Base-by-base conservation (phyloP, 139 green algal species). In the Klebsormidium nitens region DNA sequence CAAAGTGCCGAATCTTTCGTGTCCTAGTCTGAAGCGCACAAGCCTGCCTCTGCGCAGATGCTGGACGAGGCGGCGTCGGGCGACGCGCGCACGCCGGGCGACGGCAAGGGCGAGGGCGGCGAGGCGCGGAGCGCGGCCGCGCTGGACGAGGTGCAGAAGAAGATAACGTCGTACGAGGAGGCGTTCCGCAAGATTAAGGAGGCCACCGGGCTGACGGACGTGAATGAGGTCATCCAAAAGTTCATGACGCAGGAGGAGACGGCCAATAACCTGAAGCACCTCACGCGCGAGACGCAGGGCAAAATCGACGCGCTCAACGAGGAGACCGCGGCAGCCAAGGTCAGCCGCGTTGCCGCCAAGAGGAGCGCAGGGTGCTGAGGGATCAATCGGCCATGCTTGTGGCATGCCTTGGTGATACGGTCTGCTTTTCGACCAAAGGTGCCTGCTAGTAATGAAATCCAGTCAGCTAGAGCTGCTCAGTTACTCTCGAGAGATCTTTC, bases 111-210 rank as follows among this genome's bases (percentile, higher is more conserved):
- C 4, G 36, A 59, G 61, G 11, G 57, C 3, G 34, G 57, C 38
- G 36, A n/a, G 61, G 42, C 23, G 8, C 5, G 44, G 31, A 72
- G 68, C 46, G 40, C 52, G 11, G n/a, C 19, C 28, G 55, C 47
- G 50, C 11, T 63, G 49, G 64, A 74, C 36, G 50, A 69, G 42
- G 29, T 73, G 63, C 40, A 72, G 37, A 38, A 34, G 17, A 38
- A 42, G 14, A 70, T 80, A 5, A 74, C 69, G 40, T 76, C 68
- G 14, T 80, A 69, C 57, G 69, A 79, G 2, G 77, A 84, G 47
- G 77, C 80, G 31, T 75, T 84, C 37, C 59, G 69, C 32, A 61
- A 66, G 55, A 74, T 86, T 65, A 82, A 82, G 32, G 69, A 81
- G 52, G 72, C 59, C 28, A 80, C 81, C 46, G 77, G 74, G 6